phyloP scores from a whole-genome alignment of 805 yeast species.

The Saccharomyces eubayanus region DNA sequence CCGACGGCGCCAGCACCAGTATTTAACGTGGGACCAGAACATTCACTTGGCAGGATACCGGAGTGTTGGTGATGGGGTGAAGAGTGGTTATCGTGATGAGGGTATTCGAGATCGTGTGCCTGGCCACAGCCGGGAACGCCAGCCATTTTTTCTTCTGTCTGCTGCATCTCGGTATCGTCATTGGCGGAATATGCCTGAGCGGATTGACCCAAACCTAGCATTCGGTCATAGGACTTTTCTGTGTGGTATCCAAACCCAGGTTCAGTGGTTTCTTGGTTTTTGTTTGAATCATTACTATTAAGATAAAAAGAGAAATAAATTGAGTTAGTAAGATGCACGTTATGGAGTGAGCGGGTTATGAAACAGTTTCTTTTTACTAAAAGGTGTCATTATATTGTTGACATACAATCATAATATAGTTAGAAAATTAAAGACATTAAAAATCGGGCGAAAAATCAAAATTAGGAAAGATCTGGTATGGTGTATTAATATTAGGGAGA shows the following conservation, averaged over 20 bases:
- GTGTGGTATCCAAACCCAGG: conserved; percentile 3
- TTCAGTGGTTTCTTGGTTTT: neutral
- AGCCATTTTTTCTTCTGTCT: neutral
- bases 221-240: conserved; percentile 4
- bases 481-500: neutral
- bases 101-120: neutral
- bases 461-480: neutral
- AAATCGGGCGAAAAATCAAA: neutral
- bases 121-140: neutral
- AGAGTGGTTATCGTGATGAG: neutral
- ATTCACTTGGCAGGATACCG: conserved; percentile 5
- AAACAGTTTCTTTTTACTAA: neutral
- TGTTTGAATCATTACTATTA: neutral
- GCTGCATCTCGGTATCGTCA: neutral
- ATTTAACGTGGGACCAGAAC: conserved; percentile 3
- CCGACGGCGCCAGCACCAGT: conserved; percentile 2
- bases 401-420: neutral
- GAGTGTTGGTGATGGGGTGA: neutral
- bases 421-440: neutral
- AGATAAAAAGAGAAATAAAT: neutral
- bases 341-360: neutral
- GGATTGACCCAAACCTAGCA: conserved; percentile 10
- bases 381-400: neutral
- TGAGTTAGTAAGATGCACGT: neutral
- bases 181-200: conserved; percentile 3